phyloP scores from a whole-genome alignment of 1,284 basidiomycete species.

The Ceratobasidium sp. region DNA sequence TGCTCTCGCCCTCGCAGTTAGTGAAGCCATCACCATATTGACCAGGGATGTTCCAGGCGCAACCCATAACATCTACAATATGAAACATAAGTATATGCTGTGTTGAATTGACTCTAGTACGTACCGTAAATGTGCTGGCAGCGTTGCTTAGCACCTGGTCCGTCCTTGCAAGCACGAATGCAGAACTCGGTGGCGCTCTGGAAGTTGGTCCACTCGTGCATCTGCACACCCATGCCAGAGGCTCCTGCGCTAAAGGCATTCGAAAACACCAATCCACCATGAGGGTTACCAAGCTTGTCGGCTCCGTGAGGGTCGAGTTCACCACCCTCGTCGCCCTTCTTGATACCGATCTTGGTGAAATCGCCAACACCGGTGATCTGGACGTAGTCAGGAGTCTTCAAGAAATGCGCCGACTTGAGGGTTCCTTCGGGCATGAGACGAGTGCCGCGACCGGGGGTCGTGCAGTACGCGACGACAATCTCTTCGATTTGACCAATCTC shows the following conservation, averaged over 20 bases:
- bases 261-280: constrained; percentile 48
- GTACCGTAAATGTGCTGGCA: constrained; percentile 54
- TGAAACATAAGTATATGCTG: constrained; percentile 51
- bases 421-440: constrained; percentile 59
- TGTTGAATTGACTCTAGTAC: constrained; percentile 48
- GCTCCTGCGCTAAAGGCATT: constrained; percentile 46
- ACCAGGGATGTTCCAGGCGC: constrained; percentile 38
- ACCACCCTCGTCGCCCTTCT: constrained; percentile 50
- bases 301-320: constrained; percentile 48
- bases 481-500: constrained; percentile 52
- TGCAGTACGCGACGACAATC: constrained; percentile 51
- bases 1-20: constrained; percentile 48
- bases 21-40: constrained; percentile 51
- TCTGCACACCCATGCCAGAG: constrained; percentile 46
- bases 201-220: constrained; percentile 55
- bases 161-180: constrained; percentile 54
- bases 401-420: constrained; percentile 59
- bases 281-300: constrained; percentile 49
- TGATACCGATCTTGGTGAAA: constrained; percentile 52
- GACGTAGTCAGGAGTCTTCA: constrained; percentile 54
- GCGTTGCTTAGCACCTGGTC: constrained; percentile 47
- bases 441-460: constrained; percentile 55
- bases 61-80: constrained; percentile 50
- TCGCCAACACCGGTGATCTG: constrained; percentile 49
- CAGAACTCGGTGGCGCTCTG: constrained; percentile 51